Conservation (phyloP, 345 rosid genomes). For the Gossypium mustelinum region DNA sequence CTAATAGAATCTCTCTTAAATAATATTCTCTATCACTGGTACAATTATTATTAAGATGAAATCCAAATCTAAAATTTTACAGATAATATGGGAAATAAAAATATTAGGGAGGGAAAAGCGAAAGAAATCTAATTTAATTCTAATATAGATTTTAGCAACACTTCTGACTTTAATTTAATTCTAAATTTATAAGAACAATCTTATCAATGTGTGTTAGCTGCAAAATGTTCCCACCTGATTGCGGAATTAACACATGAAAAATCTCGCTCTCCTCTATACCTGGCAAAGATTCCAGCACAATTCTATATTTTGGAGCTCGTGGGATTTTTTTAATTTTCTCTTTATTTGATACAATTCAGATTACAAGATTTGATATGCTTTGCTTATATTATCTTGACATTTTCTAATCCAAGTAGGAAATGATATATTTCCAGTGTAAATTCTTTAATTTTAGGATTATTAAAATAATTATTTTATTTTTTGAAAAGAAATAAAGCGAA, state of each 20-base stretch:
- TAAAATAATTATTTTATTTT: too few species aligned
- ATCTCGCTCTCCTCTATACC: background rate
- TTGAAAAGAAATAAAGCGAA: too few species aligned
- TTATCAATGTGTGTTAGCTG: background rate
- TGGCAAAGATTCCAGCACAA: background rate
- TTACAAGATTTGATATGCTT: background rate
- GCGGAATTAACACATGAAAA: background rate
- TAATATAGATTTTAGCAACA: background rate
- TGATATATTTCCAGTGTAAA: too few species aligned
- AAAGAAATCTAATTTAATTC: background rate
- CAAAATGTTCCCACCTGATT: background rate
- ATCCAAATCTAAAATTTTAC: background rate
- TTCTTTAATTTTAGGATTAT: too few species aligned
- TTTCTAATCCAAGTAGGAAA: too few species aligned
- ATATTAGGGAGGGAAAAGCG: background rate
- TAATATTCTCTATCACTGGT: background rate
- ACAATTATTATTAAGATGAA: background rate
- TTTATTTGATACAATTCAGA: background rate
- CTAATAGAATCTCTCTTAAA: background rate
- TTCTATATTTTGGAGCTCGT: constrained; percentile 1
- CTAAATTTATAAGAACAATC: background rate
- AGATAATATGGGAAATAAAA: background rate
- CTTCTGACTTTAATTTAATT: background rate
- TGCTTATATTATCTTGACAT: too few species aligned
- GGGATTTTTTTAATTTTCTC: background rate